phyloP scores from a whole-genome alignment of 148 eudicot species.

The Drosera capensis region DNA sequence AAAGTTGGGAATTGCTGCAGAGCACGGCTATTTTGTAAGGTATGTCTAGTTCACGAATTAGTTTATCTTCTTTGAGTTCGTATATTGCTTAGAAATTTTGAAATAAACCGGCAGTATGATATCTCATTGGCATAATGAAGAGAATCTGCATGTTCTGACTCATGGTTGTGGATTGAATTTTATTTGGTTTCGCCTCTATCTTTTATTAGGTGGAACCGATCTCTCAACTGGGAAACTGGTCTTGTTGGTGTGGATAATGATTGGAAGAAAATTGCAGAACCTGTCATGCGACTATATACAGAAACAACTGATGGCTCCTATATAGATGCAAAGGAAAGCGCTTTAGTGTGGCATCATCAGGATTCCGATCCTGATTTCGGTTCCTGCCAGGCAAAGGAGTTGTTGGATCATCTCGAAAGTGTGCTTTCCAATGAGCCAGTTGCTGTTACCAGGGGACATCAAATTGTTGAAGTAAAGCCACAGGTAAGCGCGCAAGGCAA shows the following conservation, averaged over 20 bases:
- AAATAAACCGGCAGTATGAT: neutral
- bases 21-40: slow-evolving; percentile 74
- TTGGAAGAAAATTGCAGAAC: slow-evolving; percentile 53
- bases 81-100: neutral
- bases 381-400: slow-evolving; percentile 55
- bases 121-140: neutral
- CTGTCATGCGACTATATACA: slow-evolving; percentile 43
- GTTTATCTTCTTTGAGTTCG: too few relatives aligned
- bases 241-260: slow-evolving; percentile 21
- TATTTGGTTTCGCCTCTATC: neutral
- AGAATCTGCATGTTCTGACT: neutral
- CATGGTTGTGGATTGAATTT: neutral
- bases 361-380: slow-evolving; percentile 59
- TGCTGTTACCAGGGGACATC: slow-evolving; percentile 43
- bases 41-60: too few relatives aligned
- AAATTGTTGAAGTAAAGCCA: slow-evolving; percentile 71
- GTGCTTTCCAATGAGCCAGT: slow-evolving; percentile 72
- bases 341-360: slow-evolving; percentile 62
- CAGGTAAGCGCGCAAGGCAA: slow-evolving; percentile 19
- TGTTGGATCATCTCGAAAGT: slow-evolving; percentile 53
- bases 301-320: slow-evolving; percentile 65
- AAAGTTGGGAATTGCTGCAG: slow-evolving; percentile 68
- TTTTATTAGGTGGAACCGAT: slow-evolving; percentile 44
- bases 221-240: slow-evolving; percentile 40
- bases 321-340: slow-evolving; percentile 58